Evolutionary conservation across 495 filamentous ascomycete species (phyloP).

Genomic region (Thozetella sp.): DNA sequence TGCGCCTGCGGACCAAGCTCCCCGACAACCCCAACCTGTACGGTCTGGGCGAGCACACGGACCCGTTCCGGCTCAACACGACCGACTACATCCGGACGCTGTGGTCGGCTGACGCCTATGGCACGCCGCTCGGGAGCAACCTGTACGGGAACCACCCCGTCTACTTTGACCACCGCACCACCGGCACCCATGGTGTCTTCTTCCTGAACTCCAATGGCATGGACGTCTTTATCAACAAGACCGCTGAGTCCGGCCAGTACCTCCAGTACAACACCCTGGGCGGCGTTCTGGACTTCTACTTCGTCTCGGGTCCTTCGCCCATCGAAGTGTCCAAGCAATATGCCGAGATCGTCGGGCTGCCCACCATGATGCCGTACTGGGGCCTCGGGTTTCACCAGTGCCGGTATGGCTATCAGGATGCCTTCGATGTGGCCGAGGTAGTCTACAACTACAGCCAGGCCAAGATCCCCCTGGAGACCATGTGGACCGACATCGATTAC

Average conservation of each 20-base stretch:
- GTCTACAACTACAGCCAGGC: conserved; percentile 79
- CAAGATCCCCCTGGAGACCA: conserved; percentile 79
- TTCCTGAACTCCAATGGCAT: conserved; percentile 84
- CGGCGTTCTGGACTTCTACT: conserved; percentile 84
- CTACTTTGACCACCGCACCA: conserved; percentile 76
- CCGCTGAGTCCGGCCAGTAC: conserved; percentile 62
- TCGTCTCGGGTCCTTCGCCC: conserved; percentile 73
- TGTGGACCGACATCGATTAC: conserved; percentile 91
- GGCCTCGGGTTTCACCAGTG: conserved; percentile 84
- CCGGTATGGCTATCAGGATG: conserved; percentile 78
- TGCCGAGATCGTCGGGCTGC: conserved; percentile 64
- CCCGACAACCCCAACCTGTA: conserved; percentile 73
- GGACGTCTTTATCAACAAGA: conserved; percentile 81
- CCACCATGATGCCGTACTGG: conserved; percentile 87
- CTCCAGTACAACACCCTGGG: conserved; percentile 85
- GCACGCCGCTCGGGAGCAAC: conserved; percentile 54
- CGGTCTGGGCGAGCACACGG: conserved; percentile 79
- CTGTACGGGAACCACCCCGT: conserved; percentile 84
- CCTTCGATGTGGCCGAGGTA: conserved; percentile 77
- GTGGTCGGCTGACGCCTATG: conserved; percentile 78
- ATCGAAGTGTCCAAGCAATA: conserved; percentile 77
- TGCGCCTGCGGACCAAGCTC: conserved; percentile 69
- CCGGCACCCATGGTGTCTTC: conserved; percentile 81
- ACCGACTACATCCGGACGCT: conserved; percentile 78
- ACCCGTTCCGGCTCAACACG: conserved; percentile 70